Percentiles rank a stretch among this genome's conserved stretches.
phyloP scores from a whole-genome alignment of 106 monocot species.

The Dioscorea dumetorum region DNA sequence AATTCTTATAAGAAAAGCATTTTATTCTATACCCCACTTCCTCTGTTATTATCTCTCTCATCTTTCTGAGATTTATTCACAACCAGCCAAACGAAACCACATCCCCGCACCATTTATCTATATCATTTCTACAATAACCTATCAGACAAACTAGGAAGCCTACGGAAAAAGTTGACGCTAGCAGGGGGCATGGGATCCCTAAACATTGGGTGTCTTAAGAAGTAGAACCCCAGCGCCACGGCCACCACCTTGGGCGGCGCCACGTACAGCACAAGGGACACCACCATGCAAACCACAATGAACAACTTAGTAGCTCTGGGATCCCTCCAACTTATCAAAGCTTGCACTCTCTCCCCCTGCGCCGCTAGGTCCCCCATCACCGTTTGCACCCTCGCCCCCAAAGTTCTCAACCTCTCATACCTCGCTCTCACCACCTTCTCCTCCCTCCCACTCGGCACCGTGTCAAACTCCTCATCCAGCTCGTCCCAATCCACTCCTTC shows the following conservation, averaged over 20 bases:
- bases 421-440: conserved; percentile 45
- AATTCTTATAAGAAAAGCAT: no score
- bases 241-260: conserved; percentile 96
- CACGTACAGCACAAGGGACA: conserved; percentile 59
- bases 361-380: conserved; percentile 96
- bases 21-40: background rate
- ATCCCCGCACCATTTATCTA: background rate
- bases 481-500: conserved; percentile 66
- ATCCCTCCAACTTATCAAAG: conserved; percentile 92
- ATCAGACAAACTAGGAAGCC: conserved; percentile 86
- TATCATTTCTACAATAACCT: conserved; percentile 45
- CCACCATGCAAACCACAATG: conserved; percentile 60
- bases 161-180: conserved; percentile 79
- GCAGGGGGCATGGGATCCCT: conserved; percentile 91
- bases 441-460: conserved; percentile 36
- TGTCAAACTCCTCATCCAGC: conserved; percentile 93
- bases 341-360: conserved; percentile 93
- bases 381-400: conserved; percentile 76
- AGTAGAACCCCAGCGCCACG: conserved; percentile 86
- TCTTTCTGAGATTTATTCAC: no score
- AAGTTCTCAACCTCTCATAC: conserved; percentile 66
- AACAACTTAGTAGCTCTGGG: conserved; percentile 86
- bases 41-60: no score
- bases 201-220: conserved; percentile 93
- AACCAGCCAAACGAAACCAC: no score